Evolutionary conservation across 2,329 filamentous ascomycete species (phyloP), one percentile per base, ranked within the genome.

Genomic region (Dothistroma pini): DNA sequence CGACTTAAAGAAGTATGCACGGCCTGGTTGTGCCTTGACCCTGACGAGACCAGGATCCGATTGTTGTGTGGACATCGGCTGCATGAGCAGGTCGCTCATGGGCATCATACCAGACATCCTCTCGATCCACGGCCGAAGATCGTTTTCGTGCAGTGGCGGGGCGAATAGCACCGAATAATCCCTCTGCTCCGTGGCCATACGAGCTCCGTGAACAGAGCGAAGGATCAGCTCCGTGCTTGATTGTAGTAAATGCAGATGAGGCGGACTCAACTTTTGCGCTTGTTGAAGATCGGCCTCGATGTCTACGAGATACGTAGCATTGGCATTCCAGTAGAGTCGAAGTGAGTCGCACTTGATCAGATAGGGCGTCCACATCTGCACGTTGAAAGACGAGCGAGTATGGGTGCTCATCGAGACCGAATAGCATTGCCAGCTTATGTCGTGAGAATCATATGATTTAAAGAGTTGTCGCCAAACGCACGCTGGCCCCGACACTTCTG

Each of bases 251-350:
- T 12, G 16, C 1, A 35, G 29, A 10, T 52, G 7, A 35, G 56
- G 16, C 51, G 58, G 9, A 19, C 49, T 16, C 2, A 41, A 7
- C 11, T 22, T 25, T 19, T 50, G 48, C 16, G 10, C 48, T 6
- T 10, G 9, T 50, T 21, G 5, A 19, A 9, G 12, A 14, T 8
- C 25, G n/a, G 21, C 25, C 10, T 8, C 5, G 10, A 69, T 35
- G 7, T 44, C 54, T 9, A 61, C 57, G 16, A 34, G 51, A 48
- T 68, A 72, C 9, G 58, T 64, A 11, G 50, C 53, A 5, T 60
- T 34, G 25, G 61, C 56, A 55, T 70, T 72, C 69, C 71, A 73
- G 61, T 68, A 66, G 0, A 73, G 56, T 6, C 41, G 19, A 54
- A 73, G 66, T 7, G 10, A 44, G 11, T 58, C 57, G 10, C 19